Base-by-base conservation (phyloP, 2,329 filamentous ascomycete genomes). In the Exophiala sp. region DNA sequence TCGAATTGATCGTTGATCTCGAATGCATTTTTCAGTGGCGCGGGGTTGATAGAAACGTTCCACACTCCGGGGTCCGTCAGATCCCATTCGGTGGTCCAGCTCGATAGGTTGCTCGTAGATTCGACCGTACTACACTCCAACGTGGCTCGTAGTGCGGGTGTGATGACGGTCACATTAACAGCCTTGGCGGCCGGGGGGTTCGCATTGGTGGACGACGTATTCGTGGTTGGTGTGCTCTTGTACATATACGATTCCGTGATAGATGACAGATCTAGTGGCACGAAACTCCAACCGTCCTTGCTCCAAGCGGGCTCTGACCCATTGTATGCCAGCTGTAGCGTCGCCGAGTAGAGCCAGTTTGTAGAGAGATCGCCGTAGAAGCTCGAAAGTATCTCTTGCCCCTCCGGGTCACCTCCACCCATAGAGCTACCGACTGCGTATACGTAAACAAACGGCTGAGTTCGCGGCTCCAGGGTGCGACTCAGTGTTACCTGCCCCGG, bases 261-360 rank as follows among this genome's bases (percentile, higher is more conserved):
- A 1, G 21, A 13, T 3, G 50, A 30, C 8, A 51, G 16, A 30
- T 48, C 34, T 9, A 61, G n/a, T 18, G 60, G 61, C 19, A 60
- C 57, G 40, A 63, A 63, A 23, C 58, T 59, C 60, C 58, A 62
- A 1, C 57, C 58, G 37, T 63, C 54, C 9, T 41, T 52, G 34
- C 58, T 61, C 61, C 61, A 63, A 3, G 22, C 23, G 1, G 59
- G 59, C 16, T 60, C 45, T 8, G 53, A 52, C 1, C 50, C 56
- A 41, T 59, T 54, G 19, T 58, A 35, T 18, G 60, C 53, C 3
- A 58, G 40, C 39, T 61, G 55, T 14, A 61, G 52, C 1, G 54
- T 46, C 8, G 55, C 59, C 13, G 52, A 52, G 43, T 59, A 58
- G 23, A 62, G 32, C 61, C 61, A 63, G 37, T 59, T 60, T 2